Conservation (phyloP, 495 filamentous ascomycete species). For the Talaromyces stipitatus region DNA sequence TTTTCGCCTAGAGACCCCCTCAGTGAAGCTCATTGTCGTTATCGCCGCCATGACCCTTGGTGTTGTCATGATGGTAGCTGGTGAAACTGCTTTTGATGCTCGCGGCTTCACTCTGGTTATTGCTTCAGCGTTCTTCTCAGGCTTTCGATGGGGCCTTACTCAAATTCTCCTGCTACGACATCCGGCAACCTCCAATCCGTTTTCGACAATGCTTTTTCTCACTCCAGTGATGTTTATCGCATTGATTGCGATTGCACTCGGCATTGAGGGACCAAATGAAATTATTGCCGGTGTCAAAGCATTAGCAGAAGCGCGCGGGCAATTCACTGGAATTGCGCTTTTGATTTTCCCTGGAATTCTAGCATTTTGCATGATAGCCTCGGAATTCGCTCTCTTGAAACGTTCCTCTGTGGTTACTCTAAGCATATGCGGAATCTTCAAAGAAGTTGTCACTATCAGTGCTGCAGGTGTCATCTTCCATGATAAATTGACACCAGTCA, state of each 20-base stretch:
- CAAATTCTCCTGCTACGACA: conserved; percentile 93
- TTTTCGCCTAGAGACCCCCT: conserved; percentile 85
- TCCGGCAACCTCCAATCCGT: conserved; percentile 93
- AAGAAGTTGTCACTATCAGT: conserved; percentile 94
- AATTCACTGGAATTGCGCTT: conserved; percentile 45
- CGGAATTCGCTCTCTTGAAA: conserved; percentile 91
- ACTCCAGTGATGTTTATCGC: conserved; percentile 92
- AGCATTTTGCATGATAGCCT: conserved; percentile 93
- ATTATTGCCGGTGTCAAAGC: conserved; percentile 54
- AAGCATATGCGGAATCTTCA: conserved; percentile 96
- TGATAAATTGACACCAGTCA: conserved; percentile 83
- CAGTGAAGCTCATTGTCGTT: conserved; percentile 74
- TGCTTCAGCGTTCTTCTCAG: conserved; percentile 85
- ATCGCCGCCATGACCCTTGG: conserved; percentile 91
- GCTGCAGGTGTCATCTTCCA: conserved; percentile 84
- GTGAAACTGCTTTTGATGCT: conserved; percentile 84
- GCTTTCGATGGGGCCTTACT: conserved; percentile 94
- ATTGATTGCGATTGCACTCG: conserved; percentile 70
- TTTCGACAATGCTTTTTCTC: conserved; percentile 94
- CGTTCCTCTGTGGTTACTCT: conserved; percentile 94
- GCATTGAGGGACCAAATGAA: conserved; percentile 69
- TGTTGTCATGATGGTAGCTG: conserved; percentile 98
- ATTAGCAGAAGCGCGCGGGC: conserved; percentile 62
- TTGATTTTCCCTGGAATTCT: conserved; percentile 85
- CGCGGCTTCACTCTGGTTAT: conserved; percentile 91